Conservation (phyloP, 2,329 filamentous ascomycete genomes). For the Beauveria sp. region DNA sequence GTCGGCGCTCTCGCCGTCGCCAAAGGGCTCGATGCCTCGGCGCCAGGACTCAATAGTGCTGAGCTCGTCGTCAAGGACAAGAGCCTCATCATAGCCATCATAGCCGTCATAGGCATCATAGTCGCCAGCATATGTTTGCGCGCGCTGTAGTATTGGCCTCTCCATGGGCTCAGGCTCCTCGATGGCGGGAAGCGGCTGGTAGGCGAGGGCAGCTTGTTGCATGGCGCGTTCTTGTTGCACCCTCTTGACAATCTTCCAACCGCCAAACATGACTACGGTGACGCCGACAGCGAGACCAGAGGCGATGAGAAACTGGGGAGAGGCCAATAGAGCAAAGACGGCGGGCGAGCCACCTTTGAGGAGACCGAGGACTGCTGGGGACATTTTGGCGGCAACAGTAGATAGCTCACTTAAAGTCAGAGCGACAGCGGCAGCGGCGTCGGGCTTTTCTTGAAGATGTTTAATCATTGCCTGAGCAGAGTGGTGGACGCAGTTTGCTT, state of each 20-base stretch:
- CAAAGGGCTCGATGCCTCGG: conserved; percentile 44
- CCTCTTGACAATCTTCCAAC: conserved; percentile 94
- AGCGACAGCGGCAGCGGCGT: conserved; percentile 88
- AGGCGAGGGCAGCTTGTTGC: conserved; percentile 22
- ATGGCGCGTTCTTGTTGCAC: conserved; percentile 44
- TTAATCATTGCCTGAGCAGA: conserved; percentile 76
- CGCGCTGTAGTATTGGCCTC: conserved; percentile 12
- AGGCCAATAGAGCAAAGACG: conserved; percentile 77
- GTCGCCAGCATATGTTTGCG: conserved; percentile 25
- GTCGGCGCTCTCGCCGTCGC: conserved; percentile 41
- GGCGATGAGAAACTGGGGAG: conserved; percentile 90
- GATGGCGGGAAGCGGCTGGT: conserved; percentile 15
- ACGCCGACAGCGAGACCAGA: conserved; percentile 83
- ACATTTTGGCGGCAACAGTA: conserved; percentile 73
- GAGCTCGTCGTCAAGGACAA: conserved; percentile 50
- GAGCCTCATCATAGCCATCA: conserved; percentile 41
- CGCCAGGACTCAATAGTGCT: conserved; percentile 53
- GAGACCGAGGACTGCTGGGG: conserved; percentile 66
- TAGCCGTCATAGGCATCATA: conserved; percentile 21
- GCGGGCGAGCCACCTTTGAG: conserved; percentile 78
- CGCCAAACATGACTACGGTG: conserved; percentile 92
- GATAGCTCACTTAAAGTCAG: conserved; percentile 89
- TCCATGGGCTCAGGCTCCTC: conserved; percentile 15
- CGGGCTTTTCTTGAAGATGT: conserved; percentile 62
- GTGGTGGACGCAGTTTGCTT: conserved; percentile 83